phyloP scores from a whole-genome alignment of 2,329 filamentous ascomycete genomes.

The Helotiales sp. region DNA sequence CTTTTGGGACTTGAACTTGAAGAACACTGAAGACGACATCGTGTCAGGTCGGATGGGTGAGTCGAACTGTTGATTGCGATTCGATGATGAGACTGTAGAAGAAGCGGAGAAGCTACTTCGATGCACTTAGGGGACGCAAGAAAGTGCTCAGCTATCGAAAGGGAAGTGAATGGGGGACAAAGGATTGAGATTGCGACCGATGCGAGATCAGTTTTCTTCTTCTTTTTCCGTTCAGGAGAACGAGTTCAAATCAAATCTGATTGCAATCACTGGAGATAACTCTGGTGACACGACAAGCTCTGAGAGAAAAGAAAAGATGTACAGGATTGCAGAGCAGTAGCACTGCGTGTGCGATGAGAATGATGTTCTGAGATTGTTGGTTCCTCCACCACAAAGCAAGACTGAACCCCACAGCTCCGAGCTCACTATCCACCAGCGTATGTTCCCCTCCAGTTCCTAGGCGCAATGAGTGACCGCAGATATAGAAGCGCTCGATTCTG shows the following conservation, averaged over 20 bases:
- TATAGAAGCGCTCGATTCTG: neutral
- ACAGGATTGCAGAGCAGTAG: constrained; percentile 44
- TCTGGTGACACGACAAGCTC: constrained; percentile 40
- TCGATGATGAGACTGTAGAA: constrained; percentile 24
- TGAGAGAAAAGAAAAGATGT: constrained; percentile 43
- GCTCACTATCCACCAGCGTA: constrained; percentile 10
- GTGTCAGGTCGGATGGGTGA: constrained; percentile 26
- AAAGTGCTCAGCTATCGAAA: constrained; percentile 36
- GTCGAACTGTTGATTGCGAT: constrained; percentile 23
- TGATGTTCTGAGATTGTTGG: constrained; percentile 33
- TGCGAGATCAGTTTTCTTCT: constrained; percentile 44
- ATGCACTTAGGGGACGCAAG: constrained; percentile 35
- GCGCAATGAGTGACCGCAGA: constrained; percentile 4
- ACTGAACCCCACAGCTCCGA: constrained; percentile 31
- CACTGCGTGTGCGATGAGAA: constrained; percentile 34
- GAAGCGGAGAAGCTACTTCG: constrained; percentile 31
- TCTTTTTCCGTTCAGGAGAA: constrained; percentile 44
- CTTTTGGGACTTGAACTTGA: constrained; percentile 99
- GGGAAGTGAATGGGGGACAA: constrained; percentile 32
- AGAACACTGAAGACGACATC: constrained; percentile 82
- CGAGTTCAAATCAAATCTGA: constrained; percentile 46
- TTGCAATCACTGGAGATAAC: constrained; percentile 44
- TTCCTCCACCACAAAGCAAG: constrained; percentile 38
- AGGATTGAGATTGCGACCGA: constrained; percentile 40
- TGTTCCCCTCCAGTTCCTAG: constrained; percentile 10